Base-by-base conservation (phyloP, 1,284 basidiomycete genomes). In the Austroboletus novae-zelandiae region DNA sequence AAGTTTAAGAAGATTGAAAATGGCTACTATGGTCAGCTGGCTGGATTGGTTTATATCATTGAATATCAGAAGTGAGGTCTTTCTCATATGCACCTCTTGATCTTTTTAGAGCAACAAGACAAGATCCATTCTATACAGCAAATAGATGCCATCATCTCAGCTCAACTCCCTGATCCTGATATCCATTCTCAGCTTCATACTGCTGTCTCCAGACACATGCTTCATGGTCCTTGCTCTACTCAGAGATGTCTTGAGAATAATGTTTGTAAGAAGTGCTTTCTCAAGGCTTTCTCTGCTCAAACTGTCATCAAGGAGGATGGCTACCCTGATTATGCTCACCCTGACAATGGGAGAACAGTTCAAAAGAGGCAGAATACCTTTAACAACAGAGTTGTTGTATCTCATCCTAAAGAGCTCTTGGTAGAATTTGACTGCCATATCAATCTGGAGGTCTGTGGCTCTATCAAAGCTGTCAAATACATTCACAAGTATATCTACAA, bases 401-500 rank as follows among this genome's bases (percentile, higher is more conserved):
- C n/a, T n/a, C n/a, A n/a, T n/a, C n/a, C n/a, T n/a, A n/a, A n/a
- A n/a, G n/a, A n/a, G n/a, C n/a, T n/a, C n/a, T n/a, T n/a, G n/a
- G n/a, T n/a, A n/a, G n/a, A n/a, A n/a, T n/a, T n/a, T n/a, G n/a
- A n/a, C n/a, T n/a, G 77, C 49, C 78, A 82, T 53, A 76, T 80
- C 53, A 80, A 82, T 52, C 55, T 75, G 1, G 69, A 74, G 43
- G 69, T 45, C 43, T 59, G 53, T 39, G 55, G 45, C 0, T 59
- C 57, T 1, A 54, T 74, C 42, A 62, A 60, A 23, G 56, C 67
- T 3, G 52, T 72, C 55, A 74, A 74, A 41, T 77, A 76, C 25
- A 65, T 74, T 7, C 60, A 66, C 61, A 77, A 77, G 40, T 77
- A 77, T 50, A 65, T 76, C 9, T 68, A 73, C 57, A 78, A 77